A percentile compares a stretch with the other conserved stretches of the same genome.
Evolutionary conservation across 352 stramenopile species (phyloP).

Genomic region (Phytophthora sp.): DNA sequence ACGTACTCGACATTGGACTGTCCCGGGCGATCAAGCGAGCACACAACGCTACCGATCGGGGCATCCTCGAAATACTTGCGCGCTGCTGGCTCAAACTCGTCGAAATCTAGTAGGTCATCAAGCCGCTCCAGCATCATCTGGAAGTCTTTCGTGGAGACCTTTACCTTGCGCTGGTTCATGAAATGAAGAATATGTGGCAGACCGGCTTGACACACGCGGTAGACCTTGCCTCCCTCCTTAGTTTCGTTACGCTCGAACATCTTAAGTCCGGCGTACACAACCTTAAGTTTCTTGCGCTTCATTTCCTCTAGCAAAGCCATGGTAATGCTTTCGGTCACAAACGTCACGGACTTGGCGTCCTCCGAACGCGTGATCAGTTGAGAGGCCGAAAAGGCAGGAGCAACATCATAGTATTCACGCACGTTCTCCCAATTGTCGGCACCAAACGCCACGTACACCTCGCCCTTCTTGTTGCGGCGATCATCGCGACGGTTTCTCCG

Average conservation of each 20-base stretch:
- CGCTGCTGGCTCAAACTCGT: slow-evolving; percentile 73
- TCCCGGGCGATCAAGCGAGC: slow-evolving; percentile 63
- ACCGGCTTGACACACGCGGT: slow-evolving; percentile 91
- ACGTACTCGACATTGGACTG: slow-evolving; percentile 78
- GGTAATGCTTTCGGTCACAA: slow-evolving; percentile 87
- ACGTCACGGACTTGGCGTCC: slow-evolving; percentile 85
- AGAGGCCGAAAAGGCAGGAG: slow-evolving; percentile 61
- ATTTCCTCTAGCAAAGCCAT: slow-evolving; percentile 82
- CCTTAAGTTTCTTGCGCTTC: slow-evolving; percentile 87
- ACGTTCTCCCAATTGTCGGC: slow-evolving; percentile 63
- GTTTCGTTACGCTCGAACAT: slow-evolving; percentile 92
- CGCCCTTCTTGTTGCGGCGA: slow-evolving; percentile 57
- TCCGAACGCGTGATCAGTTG: slow-evolving; percentile 91
- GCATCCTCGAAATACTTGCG: slow-evolving; percentile 57
- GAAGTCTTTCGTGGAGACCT: slow-evolving; percentile 72
- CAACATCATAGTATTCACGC: slow-evolving; percentile 82
- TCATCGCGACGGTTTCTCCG: slow-evolving; percentile 52
- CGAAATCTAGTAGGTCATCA: slow-evolving; percentile 83
- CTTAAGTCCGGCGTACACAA: slow-evolving; percentile 93
- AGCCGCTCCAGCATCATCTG: slow-evolving; percentile 88
- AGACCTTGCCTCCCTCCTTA: slow-evolving; percentile 68
- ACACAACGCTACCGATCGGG: slow-evolving; percentile 81
- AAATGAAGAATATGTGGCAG: slow-evolving; percentile 85
- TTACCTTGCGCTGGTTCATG: slow-evolving; percentile 72
- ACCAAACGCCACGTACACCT: slow-evolving; percentile 81